Conservation (phyloP, 441 rosid genomes). For the Mallotus repandus region DNA sequence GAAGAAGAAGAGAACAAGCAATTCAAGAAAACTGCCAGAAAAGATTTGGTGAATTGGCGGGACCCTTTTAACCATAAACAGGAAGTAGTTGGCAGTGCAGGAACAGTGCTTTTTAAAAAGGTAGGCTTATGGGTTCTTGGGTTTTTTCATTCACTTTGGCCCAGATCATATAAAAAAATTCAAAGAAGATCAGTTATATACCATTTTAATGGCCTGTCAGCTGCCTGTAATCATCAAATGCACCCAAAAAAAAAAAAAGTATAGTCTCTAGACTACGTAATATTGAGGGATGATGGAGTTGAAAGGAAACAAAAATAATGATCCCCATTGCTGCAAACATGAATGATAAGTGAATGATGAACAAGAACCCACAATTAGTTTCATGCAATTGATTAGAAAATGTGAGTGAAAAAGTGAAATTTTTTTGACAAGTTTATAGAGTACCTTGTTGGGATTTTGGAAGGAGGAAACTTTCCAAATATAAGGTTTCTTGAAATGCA, state of each 20-base stretch:
- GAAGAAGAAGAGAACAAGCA: not conserved
- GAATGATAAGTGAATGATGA: too few species aligned
- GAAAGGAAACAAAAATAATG: too few species aligned
- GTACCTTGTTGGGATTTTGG: not conserved
- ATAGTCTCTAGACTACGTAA: too few species aligned
- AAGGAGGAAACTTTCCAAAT: not conserved
- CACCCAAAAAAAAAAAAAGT: not conserved
- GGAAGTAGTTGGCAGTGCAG: not conserved
- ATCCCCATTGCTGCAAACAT: too few species aligned
- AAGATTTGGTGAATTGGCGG: slow-evolving; percentile 24
- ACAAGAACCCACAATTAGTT: too few species aligned
- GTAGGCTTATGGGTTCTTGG: not conserved
- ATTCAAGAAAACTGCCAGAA: not conserved
- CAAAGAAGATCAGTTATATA: not conserved
- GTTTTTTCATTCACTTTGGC: not conserved
- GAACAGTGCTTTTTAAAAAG: not conserved
- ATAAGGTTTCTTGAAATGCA: not conserved
- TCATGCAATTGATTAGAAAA: not conserved
- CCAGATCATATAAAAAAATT: slow-evolving; percentile 4
- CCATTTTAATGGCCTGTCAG: too few species aligned
- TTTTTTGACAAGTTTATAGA: not conserved
- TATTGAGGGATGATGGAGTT: too few species aligned
- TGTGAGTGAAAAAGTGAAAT: not conserved
- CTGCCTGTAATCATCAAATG: too few species aligned
- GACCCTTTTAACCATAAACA: slow-evolving; percentile 8